Evolutionary conservation across 371 early-diverging fungal species (phyloP), one percentile per base, ranked within the genome.

Genomic region (Modicella reniformis): DNA sequence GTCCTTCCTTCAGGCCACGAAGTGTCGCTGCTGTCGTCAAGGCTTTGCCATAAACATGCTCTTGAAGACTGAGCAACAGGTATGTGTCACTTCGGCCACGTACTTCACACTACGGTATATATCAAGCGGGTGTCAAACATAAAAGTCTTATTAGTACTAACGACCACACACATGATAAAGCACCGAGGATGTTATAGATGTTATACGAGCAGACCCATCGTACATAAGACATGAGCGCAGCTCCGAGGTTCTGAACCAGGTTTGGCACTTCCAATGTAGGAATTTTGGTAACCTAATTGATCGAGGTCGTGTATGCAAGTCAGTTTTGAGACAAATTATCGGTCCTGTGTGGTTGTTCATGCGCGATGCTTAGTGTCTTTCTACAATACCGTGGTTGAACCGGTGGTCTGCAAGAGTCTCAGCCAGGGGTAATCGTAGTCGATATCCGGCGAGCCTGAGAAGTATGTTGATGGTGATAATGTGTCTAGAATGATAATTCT

Each of bases 231-330:
- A 77, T 67, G 13, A 77, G 62, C 2, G 79, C 72, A 7, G 79
- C 79, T 26, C 73, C 70, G 28, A 77, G 70, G 41, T 77, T 77
- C 48, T 77, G 79, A 25, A 77, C 66, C 66, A 77, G 29, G 54
- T 77, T 77, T 0, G 79, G 79, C 12, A 77, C 79, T n/a, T 77
- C 79, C 3, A 77, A 73, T 4, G 66, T 54, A n/a, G 79, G 66
- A 40, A 77, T 72, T 51, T 77, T 68, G 29, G 62, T 63, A 2
- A 59, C 70, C 61, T 74, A 55, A 60, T 37, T 37, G 37, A 5
- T 37, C 37, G 12, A 37, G n/a, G 12, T 12, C 37, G 12, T 37
- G 12, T 37, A 5, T 37, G 5, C 37, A 37, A 37, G 37, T 37
- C 12, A 37, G 37, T 12, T 37, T 12, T 12, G 12, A 37, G 37